Conservation (phyloP, 176 grass and related monocot genomes). For the bread wheat (Triticum aestivum) region IWGSC_CS_RefSeq_v2.1 NC_057814.1:370530017-370530516, state of each 20-base stretch:
- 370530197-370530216: background rate
- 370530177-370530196: background rate
- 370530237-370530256: background rate
- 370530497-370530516: too few species aligned
- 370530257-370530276: background rate
- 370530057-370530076: background rate
- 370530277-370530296: background rate
- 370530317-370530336: background rate
- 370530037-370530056: background rate
- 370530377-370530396: background rate
- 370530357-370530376: background rate
- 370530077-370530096: conserved; percentile 9
- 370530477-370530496: too few species aligned
- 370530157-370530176: background rate
- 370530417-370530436: too few species aligned
- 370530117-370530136: background rate
- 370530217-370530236: background rate
- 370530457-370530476: too few species aligned
- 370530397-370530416: background rate
- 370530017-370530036: background rate
- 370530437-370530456: too few species aligned
- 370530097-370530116: conserved; percentile 14
- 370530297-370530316: background rate
- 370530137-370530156: background rate
- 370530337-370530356: conserved; percentile 5